These are phyloP conservation scores for Pythium scleroteichum DNA, from an alignment of 352 stramenopile genomes.

Conservation along the genomic window DNA sequence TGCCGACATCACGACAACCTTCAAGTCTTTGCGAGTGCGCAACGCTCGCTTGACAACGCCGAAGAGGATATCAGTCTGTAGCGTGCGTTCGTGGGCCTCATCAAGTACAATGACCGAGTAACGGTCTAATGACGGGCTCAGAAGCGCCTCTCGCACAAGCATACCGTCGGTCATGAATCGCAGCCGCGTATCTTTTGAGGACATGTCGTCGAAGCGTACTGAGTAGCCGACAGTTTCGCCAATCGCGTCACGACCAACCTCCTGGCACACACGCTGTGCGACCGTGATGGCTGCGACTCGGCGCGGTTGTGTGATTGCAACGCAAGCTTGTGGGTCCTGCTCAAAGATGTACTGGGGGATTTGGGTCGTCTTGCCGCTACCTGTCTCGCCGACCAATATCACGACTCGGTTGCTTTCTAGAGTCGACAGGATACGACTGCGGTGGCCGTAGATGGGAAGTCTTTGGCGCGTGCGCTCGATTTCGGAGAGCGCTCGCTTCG, in stretches of 20 bases:
- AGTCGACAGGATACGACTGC: constrained; percentile 63
- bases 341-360: constrained; percentile 89
- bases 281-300: constrained; percentile 84
- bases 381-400: constrained; percentile 89
- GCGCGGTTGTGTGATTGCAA: constrained; percentile 83
- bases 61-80: constrained; percentile 91
- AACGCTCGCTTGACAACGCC: constrained; percentile 86
- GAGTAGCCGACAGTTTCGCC: constrained; percentile 89
- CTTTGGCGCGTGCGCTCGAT: constrained; percentile 60
- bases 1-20: constrained; percentile 98
- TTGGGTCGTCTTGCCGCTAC: constrained; percentile 91
- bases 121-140: constrained; percentile 65
- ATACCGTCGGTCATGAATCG: constrained; percentile 94
- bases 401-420: constrained; percentile 70
- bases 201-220: constrained; percentile 94
- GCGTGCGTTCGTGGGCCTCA: constrained; percentile 85
- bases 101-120: constrained; percentile 89
- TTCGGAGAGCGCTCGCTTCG: constrained; percentile 32
- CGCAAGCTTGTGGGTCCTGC: constrained; percentile 42
- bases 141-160: constrained; percentile 89
- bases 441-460: constrained; percentile 77
- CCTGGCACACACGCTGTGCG: constrained; percentile 76
- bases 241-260: constrained; percentile 48
- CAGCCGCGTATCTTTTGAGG: constrained; percentile 84
- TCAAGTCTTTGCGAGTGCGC: constrained; percentile 83